phyloP scores from a whole-genome alignment of 495 filamentous ascomycete genomes.

The Bombardia bombarda region DNA sequence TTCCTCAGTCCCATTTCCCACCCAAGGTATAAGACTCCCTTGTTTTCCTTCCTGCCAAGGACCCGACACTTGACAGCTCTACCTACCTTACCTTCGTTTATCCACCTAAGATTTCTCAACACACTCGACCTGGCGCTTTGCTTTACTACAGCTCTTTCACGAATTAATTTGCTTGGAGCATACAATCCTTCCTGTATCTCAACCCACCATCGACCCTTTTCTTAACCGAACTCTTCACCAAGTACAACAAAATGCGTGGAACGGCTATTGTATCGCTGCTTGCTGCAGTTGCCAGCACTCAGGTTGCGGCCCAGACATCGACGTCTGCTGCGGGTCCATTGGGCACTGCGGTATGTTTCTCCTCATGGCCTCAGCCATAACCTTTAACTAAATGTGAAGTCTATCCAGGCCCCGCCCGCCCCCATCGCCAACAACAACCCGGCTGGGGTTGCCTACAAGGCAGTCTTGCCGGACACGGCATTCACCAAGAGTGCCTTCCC shows the following conservation, averaged over 20 bases:
- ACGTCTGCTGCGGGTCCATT: constrained; percentile 1
- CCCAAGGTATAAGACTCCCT: neutral
- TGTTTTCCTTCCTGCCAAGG: neutral
- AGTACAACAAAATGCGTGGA: constrained; percentile 16
- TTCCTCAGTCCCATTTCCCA: neutral
- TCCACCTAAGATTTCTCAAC: too few relatives aligned
- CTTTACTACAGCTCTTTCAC: too few relatives aligned
- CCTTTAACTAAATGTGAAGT: constrained; percentile 14
- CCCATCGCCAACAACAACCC: constrained; percentile 55
- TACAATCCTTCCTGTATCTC: neutral
- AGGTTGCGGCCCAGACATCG: constrained; percentile 11
- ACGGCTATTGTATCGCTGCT: constrained; percentile 15
- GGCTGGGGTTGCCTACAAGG: constrained; percentile 48
- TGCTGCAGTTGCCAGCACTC: constrained; percentile 15
- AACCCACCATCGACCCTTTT: neutral
- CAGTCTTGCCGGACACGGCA: constrained; percentile 46
- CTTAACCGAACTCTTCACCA: too few relatives aligned
- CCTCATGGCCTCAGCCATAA: neutral
- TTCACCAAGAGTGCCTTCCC: constrained; percentile 38
- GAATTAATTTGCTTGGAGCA: too few relatives aligned
- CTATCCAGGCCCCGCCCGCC: constrained; percentile 42
- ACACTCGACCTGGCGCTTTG: too few relatives aligned
- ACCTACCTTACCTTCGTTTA: too few relatives aligned
- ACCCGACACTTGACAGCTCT: too few relatives aligned
- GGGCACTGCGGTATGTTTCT: neutral